phyloP scores from a whole-genome alignment of 2,329 filamentous ascomycete genomes.

The Huntiella abstrusa region DNA sequence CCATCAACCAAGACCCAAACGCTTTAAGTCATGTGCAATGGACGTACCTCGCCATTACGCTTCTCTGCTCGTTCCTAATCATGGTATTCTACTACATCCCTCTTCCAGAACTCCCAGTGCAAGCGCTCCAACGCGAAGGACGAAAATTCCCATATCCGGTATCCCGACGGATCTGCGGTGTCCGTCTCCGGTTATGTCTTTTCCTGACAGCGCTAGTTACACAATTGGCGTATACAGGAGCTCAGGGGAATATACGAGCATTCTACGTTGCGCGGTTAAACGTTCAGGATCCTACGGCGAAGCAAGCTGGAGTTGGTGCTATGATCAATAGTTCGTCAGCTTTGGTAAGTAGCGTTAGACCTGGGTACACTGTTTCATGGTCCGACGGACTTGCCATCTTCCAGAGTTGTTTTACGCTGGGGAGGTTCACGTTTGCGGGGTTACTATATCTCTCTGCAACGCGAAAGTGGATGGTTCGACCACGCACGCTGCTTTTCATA shows the following conservation, averaged over 20 bases:
- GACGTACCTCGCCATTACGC: conserved; percentile 66
- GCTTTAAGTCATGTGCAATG: conserved; percentile 60
- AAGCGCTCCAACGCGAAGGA: conserved; percentile 31
- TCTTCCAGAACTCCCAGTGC: conserved; percentile 39
- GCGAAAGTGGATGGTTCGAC: conserved; percentile 35
- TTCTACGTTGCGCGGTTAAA: conserved; percentile 37
- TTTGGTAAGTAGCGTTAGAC: conserved; percentile 13
- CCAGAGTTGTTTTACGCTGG: conserved; percentile 53
- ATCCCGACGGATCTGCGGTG: conserved; percentile 31
- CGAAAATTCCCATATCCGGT: conserved; percentile 24
- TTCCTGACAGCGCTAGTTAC: conserved; percentile 54
- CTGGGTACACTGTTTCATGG: conserved; percentile 32
- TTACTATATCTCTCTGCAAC: conserved; percentile 39
- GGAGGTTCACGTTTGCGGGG: conserved; percentile 48
- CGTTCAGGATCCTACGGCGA: conserved; percentile 17
- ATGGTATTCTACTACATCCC: conserved; percentile 52
- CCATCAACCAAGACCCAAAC: conserved; percentile 23
- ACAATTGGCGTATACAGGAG: conserved; percentile 63
- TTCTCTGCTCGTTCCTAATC: conserved; percentile 52
- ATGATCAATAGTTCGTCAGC: conserved; percentile 16
- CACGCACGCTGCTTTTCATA: conserved; percentile 50
- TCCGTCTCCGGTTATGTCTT: conserved; percentile 32
- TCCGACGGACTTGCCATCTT: conserved; percentile 53
- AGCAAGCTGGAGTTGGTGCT: conserved; percentile 23
- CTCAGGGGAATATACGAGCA: conserved; percentile 47